A percentile compares a stretch with the other conserved stretches of the same genome.
These are phyloP conservation scores for Dryadomyces quercus-mongolicae DNA, from an alignment of 2,329 filamentous ascomycete genomes.

Conservation along the genomic window DNA sequence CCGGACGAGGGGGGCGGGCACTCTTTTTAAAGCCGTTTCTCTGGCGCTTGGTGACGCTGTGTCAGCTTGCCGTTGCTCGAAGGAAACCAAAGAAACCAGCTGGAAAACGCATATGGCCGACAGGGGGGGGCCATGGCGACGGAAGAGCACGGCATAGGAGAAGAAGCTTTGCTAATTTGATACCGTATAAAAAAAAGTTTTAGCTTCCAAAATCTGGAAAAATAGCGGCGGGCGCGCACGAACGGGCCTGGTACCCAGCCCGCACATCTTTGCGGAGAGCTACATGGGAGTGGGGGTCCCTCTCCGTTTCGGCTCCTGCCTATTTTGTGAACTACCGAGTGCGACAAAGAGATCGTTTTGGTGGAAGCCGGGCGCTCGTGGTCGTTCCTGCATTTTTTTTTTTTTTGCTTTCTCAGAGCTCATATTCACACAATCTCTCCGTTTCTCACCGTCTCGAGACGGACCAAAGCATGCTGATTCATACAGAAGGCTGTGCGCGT, in stretches of 20 bases:
- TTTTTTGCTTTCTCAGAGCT: no score
- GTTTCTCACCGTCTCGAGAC: no score
- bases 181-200: neutral
- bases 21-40: no score
- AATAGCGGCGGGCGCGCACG: neutral
- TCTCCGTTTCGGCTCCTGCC: neutral
- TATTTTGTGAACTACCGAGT: neutral
- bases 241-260: neutral
- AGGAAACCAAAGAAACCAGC: neutral
- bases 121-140: neutral
- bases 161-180: neutral
- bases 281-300: neutral
- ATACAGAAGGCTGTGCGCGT: no score
- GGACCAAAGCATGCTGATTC: no score
- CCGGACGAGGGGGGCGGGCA: no score
- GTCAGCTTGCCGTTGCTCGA: neutral
- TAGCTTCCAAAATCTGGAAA: neutral
- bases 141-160: neutral
- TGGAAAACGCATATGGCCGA: neutral
- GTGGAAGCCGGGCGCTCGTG: no score
- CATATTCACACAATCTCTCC: no score
- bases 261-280: neutral
- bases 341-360: no score
- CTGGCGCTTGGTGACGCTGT: neutral
- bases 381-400: no score